phyloP scores from a whole-genome alignment of 2,329 filamentous ascomycete species.

The Paecilomyces sp. region DNA sequence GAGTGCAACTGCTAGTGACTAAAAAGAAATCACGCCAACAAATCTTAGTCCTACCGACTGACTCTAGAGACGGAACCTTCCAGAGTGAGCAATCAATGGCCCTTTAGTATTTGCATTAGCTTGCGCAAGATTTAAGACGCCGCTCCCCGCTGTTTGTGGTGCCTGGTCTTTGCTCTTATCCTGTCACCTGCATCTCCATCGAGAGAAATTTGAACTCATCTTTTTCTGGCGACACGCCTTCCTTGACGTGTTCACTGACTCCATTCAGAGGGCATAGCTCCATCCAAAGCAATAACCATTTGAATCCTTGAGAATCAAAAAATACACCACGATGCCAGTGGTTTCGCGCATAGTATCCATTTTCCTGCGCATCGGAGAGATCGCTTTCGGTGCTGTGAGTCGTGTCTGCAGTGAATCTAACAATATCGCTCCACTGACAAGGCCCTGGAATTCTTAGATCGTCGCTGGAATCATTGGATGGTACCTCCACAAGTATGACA shows the following conservation, averaged over 20 bases:
- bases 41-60: not conserved
- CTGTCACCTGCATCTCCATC: not conserved
- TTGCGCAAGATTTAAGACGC: not conserved
- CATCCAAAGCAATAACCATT: not conserved
- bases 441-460: slow-evolving; percentile 25
- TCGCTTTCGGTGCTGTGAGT: slow-evolving; percentile 62
- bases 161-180: not conserved
- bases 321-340: slow-evolving; percentile 36
- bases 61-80: not conserved
- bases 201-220: not conserved
- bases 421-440: slow-evolving; percentile 14
- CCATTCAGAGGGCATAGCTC: not conserved
- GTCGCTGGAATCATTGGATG: slow-evolving; percentile 63
- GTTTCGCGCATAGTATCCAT: slow-evolving; percentile 50
- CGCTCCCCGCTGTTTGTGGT: not conserved
- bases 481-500: slow-evolving; percentile 50
- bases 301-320: not conserved
- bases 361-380: slow-evolving; percentile 54
- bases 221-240: not conserved
- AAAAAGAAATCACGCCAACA: not conserved
- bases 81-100: not conserved
- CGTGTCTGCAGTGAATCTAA: slow-evolving; percentile 8
- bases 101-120: not conserved
- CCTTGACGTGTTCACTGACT: not conserved
- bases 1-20: not conserved